Conservation (phyloP, 345 rosid genomes). For the Moricandia arvensis region DNA sequence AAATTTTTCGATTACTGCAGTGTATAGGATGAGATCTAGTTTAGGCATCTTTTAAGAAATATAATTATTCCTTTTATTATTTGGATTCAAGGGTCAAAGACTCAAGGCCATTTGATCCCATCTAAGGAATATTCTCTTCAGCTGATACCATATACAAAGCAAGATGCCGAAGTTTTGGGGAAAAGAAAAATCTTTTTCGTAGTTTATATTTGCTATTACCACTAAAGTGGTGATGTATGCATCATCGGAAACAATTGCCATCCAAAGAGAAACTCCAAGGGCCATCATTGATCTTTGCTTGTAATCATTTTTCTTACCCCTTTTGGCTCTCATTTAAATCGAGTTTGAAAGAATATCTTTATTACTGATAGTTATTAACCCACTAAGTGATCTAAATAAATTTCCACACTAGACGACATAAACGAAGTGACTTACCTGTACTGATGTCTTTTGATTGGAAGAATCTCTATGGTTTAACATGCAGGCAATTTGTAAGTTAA, state of each 20-base stretch:
- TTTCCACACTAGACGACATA: neutral
- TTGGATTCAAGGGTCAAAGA: constrained; percentile 20
- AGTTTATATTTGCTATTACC: constrained; percentile 38
- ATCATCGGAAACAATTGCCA: constrained; percentile 30
- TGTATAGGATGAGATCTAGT: neutral
- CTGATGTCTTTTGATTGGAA: neutral
- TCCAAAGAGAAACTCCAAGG: constrained; percentile 30
- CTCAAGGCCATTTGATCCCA: constrained; percentile 22
- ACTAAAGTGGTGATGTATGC: constrained; percentile 33
- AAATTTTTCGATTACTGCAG: neutral
- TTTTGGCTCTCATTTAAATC: constrained; percentile 4
- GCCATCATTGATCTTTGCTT: constrained; percentile 18
- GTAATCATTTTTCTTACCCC: constrained; percentile 5
- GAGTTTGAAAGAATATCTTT: neutral
- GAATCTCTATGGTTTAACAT: too few relatives aligned
- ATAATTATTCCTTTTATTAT: neutral
- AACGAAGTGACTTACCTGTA: neutral
- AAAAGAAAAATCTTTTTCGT: constrained; percentile 17
- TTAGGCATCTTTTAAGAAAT: neutral
- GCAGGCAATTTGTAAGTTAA: too few relatives aligned
- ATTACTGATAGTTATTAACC: neutral
- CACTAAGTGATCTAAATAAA: neutral
- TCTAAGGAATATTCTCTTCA: constrained; percentile 30
- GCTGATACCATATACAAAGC: constrained; percentile 28
- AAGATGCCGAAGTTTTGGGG: constrained; percentile 27